These are phyloP conservation scores for Erysimum pusillum DNA, from an alignment of 441 rosid species.

Conservation along the genomic window DNA sequence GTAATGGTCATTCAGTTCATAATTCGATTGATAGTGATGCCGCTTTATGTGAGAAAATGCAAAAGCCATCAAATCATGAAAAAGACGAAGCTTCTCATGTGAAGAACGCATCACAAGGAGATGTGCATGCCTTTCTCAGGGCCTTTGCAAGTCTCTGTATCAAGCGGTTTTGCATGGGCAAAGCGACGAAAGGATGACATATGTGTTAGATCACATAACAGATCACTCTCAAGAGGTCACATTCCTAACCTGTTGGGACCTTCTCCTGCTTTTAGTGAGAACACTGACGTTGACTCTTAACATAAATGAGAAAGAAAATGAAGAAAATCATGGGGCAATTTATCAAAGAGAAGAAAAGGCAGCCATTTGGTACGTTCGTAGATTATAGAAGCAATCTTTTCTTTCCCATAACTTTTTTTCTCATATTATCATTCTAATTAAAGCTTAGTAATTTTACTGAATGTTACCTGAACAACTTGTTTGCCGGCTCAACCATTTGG, in stretches of 20 bases:
- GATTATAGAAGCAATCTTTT: no score
- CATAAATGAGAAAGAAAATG: slow-evolving; percentile 50
- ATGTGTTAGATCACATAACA: slow-evolving; percentile 58
- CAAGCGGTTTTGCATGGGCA: slow-evolving; percentile 97
- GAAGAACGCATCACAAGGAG: slow-evolving; percentile 85
- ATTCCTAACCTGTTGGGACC: slow-evolving; percentile 55
- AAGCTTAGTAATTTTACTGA: no score
- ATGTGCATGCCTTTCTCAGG: slow-evolving; percentile 88
- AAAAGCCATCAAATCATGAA: slow-evolving; percentile 55
- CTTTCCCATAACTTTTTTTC: no score
- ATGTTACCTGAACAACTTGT: no score
- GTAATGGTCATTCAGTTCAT: slow-evolving; percentile 48
- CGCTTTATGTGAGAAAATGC: slow-evolving; percentile 54
- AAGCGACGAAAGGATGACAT: slow-evolving; percentile 69
- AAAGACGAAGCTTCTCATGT: slow-evolving; percentile 68
- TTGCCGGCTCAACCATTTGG: no score
- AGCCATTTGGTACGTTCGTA: no score
- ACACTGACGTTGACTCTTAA: slow-evolving; percentile 53
- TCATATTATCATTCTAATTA: no score
- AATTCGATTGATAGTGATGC: slow-evolving; percentile 55
- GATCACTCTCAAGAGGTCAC: slow-evolving; percentile 75
- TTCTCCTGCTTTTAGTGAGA: slow-evolving; percentile 54
- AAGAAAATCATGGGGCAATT: no score
- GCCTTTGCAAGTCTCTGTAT: slow-evolving; percentile 80
- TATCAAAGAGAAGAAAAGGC: no score